Evolutionary conservation across 1,284 basidiomycete genomes (phyloP).

Genomic region (Apiotrichum gamsii): DNA sequence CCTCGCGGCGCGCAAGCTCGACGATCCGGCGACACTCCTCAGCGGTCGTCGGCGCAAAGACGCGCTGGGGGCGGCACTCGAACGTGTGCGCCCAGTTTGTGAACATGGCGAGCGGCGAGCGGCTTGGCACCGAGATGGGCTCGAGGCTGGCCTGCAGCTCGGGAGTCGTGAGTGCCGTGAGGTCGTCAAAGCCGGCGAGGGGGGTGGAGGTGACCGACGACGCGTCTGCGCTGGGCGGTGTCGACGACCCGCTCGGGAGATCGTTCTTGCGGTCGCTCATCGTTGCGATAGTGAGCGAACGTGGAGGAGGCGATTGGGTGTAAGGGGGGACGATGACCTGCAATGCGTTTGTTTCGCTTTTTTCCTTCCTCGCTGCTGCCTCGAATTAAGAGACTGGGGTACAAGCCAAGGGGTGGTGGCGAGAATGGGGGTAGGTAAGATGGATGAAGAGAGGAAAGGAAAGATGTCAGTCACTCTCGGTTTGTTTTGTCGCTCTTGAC

Average conservation of each 20-base stretch:
- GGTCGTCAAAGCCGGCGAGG: not conserved
- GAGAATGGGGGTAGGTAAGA: not conserved
- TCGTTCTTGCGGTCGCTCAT: not conserved
- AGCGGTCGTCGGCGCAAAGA: constrained; percentile 71
- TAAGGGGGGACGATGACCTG: no score
- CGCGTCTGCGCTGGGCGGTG: not conserved
- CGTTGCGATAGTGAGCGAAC: no score
- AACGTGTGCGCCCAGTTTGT: constrained; percentile 55
- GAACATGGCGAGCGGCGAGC: constrained; percentile 36
- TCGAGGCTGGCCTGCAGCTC: constrained; percentile 25
- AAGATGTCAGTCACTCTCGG: no score
- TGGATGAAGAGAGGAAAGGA: not conserved
- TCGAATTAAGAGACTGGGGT: no score
- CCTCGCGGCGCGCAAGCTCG: constrained; percentile 72
- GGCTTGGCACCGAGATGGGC: constrained; percentile 27
- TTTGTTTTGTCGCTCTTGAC: no score
- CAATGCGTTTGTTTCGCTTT: no score
- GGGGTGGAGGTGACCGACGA: not conserved
- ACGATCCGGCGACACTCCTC: constrained; percentile 70
- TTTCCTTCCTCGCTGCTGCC: no score
- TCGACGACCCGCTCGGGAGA: not conserved
- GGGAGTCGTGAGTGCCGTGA: constrained; percentile 3
- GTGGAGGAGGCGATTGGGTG: no score
- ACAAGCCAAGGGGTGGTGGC: no score
- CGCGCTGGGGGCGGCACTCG: constrained; percentile 45